Base-by-base conservation (phyloP, 371 early-diverging fungal genomes). In the Haplosporangium sp. region DNA sequence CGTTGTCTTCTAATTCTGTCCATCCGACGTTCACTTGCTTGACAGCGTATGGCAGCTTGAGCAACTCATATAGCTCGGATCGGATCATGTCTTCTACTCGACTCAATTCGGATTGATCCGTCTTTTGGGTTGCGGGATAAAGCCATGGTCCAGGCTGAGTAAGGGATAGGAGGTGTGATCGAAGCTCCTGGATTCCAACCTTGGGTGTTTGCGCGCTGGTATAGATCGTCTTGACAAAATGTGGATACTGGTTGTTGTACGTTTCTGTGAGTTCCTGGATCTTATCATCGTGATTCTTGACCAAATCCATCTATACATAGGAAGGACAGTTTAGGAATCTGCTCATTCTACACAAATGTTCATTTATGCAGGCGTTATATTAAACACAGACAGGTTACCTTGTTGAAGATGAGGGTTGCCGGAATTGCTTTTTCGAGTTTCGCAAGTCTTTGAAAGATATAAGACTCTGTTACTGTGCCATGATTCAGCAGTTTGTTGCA, bases 41-140 rank as follows among this genome's bases (percentile, higher is more conserved):
- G 18, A 94, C 62, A 45, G 80, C 82, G 66, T 94, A 94, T 1
- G 94, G 93, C 40, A 93, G 67, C 68, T 92, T 87, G 47, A 93
- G 67, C 0, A 84, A 79, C 23, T 82, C 86, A 62, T 88, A 92
- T 62, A 93, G 84, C 61, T 92, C 90, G 4, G 89, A 89, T 29
- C 94, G 87, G 66, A 94, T 89, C 45, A 90, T 69, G 61, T 93
- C 93, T 67, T 92, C 93, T 1, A 92, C 92, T 5, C 86, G 86
- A 48, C 85, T 85, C 64, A 91, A 72, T 54, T 86, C 89, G 5
- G 92, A 73, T 87, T 89, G 88, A 52, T 94, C 93, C 1, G 77
- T 73, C 37, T 82, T 87, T 67, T 86, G 87, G n/a, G 84, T 65
- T 0, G 83, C 83, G 9, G 92, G 90, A 53, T 88, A 88, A 54